Evolutionary conservation across 1,139 yeast genomes (phyloP).

Genomic region (Nakaseomyces delphensis): DNA sequence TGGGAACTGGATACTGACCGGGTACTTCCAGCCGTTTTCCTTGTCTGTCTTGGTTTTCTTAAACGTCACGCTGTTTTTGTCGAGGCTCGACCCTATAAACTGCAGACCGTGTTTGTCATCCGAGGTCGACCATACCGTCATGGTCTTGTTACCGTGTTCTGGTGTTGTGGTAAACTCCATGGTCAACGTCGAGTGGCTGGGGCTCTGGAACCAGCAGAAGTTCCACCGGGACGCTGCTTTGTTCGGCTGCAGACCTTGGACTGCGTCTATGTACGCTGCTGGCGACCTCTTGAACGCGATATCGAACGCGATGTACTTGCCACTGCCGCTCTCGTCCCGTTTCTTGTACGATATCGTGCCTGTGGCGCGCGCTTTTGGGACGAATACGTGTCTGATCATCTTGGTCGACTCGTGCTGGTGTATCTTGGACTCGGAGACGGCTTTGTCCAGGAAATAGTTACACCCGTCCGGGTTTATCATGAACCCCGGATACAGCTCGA

Average conservation of each 20-base stretch:
- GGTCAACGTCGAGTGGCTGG: conserved; percentile 53
- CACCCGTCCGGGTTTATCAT: conserved; percentile 70
- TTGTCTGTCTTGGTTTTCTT: conserved; percentile 41
- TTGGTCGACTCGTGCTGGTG: conserved; percentile 7
- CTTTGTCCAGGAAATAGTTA: conserved; percentile 36
- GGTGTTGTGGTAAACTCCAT: conserved; percentile 86
- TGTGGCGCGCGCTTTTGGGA: conserved; percentile 64
- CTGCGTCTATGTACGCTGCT: conserved; percentile 76
- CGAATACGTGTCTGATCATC: conserved; percentile 49
- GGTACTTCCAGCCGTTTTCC: conserved; percentile 76
- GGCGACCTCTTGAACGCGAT: conserved; percentile 36
- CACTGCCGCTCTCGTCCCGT: conserved; percentile 20
- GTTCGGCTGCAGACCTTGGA: conserved; percentile 90
- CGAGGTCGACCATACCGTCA: conserved; percentile 59
- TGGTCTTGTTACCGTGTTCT: conserved; percentile 62
- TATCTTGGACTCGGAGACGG: conserved; percentile 54
- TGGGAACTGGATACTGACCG: conserved; percentile 50
- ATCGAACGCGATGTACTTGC: conserved; percentile 24
- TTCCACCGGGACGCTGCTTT: conserved; percentile 90
- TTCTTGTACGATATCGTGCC: conserved; percentile 43
- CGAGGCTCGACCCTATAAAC: conserved; percentile 35
- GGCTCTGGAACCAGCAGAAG: conserved; percentile 71
- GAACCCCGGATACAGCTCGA: conserved; percentile 37
- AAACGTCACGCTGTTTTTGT: conserved; percentile 52
- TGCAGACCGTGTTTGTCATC: conserved; percentile 49